Percentiles rank a stretch among this genome's conserved stretches.
phyloP scores from a whole-genome alignment of 371 early-diverging fungal species.

The Mucor indicus region DNA sequence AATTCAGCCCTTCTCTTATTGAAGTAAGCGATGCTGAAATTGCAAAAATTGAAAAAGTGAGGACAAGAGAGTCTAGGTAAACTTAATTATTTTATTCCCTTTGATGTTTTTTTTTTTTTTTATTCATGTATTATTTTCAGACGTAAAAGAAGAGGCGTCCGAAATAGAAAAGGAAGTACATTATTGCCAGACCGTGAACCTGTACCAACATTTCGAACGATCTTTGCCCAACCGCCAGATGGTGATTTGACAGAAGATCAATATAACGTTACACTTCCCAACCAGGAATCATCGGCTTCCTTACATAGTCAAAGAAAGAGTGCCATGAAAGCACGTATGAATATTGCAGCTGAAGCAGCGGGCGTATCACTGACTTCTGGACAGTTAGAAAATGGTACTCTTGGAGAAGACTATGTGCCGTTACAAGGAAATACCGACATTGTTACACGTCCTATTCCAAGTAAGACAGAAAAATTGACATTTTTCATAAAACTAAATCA shows the following conservation, averaged over 20 bases:
- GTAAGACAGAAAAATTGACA: not conserved
- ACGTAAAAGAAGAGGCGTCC: slow-evolving; percentile 76
- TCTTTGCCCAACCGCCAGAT: slow-evolving; percentile 33
- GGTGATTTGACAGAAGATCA: slow-evolving; percentile 44
- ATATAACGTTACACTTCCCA: slow-evolving; percentile 16
- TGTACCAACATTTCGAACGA: slow-evolving; percentile 39
- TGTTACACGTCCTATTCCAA: slow-evolving; percentile 8
- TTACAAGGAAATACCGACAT: not conserved
- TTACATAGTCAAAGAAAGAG: slow-evolving; percentile 34
- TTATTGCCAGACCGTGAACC: slow-evolving; percentile 76
- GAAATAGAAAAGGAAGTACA: slow-evolving; percentile 40
- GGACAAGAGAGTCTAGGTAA: slow-evolving; percentile 62
- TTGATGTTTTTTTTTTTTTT: not conserved
- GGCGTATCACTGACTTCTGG: slow-evolving; percentile 20
- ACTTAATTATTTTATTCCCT: too few species aligned
- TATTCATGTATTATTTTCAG: slow-evolving; percentile 16
- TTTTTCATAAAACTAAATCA: not conserved
- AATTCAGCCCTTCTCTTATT: slow-evolving; percentile 65
- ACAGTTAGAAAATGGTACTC: not conserved
- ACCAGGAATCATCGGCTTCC: too few species aligned
- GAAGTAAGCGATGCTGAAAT: slow-evolving; percentile 72
- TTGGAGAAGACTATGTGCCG: too few species aligned
- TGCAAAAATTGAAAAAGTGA: slow-evolving; percentile 75
- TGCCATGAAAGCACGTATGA: slow-evolving; percentile 42
- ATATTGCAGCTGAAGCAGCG: slow-evolving; percentile 51